Base-by-base conservation (phyloP, 1,139 yeast genomes). In the Tardiomyces depauwii region DNA sequence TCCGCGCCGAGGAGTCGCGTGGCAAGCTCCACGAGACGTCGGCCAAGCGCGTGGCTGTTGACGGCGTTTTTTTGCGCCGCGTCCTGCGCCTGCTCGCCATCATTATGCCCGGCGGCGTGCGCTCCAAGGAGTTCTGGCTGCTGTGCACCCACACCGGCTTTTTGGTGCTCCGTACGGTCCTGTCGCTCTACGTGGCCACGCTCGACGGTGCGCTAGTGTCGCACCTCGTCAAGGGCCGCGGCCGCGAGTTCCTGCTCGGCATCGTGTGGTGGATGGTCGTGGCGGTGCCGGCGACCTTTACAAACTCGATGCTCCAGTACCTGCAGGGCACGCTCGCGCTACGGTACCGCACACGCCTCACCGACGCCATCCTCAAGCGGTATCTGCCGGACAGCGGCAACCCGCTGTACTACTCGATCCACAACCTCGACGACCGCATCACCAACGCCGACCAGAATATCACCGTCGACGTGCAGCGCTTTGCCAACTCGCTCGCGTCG, bases 131-230 rank as follows among this genome's bases (percentile, higher is more conserved):
- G 51, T 61, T 67, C 38, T 56, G 63, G 55, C 59, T 69, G 52
- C 72, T 87, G 42, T 53, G 65, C 0, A 57, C 77, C 0, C 95
- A 89, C 62, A 64, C 88, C 7, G 62, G 71, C 0, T 69, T 87
- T 23, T 69, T 88, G 45, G 75, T 85, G 2, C 56, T 75, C 4
- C 73, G 95, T 53, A 93, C 96, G 0, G 64, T 82, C 39, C 67
- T 89, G 39, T 82, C 96, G 1, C 72, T 89, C 45, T 80, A 81
- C 57, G 93, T 88, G 19, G 96, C 96, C 2, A 78, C 82, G 16
- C 71, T 89, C 50, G 97, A 89, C 63, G 96, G 97, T 55, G 72
- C 73, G 57, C 69, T 89, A 46, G 96, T 89, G 4, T 88, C 95
- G 0, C 79, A 88, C 1, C 71, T 89, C 52, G 87, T 89, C 32